Evolutionary conservation across 129 eudicot species (phyloP), one percentile per base, ranked within the genome.

Genomic region (Artemisia tridentata): DNA sequence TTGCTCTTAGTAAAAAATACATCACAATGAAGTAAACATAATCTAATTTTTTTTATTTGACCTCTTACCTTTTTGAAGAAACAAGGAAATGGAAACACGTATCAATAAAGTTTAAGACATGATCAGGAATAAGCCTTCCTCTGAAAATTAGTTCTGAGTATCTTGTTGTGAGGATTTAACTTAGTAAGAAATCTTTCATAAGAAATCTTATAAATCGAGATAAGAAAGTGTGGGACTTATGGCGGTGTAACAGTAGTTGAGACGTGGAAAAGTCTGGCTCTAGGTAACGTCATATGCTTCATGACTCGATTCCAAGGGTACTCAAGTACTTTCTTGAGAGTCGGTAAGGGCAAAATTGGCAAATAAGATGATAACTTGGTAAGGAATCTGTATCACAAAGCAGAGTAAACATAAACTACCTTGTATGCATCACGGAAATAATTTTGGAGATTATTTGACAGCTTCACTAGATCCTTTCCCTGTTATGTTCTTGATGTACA

Each of bases 251-350:
- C 45, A 15, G 7, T 51, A 51, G 56, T 5, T 51, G 19, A 51
- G 17, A 51, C 56, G 56, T 51, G 56, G 56, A 11, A 51, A 13
- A 17, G 7, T 5, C 8, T 51, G 56, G 18, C 56, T 15, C 9
- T 63, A 34, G 16, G 67, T 34, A 34, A 63, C 48, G 49, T 63
- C 67, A 31, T 21, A 31, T 63, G 65, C 31, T 7, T 62, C 67
- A 63, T 63, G 52, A 51, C 19, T 51, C 18, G 56, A 51, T 51
- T 51, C 8, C 56, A 51, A 51, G 56, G 56, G 19, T n/a, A 51
- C 56, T 51, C 3, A 5, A 51, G 56, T 51, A 51, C 18, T 51
- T 51, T 51, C 56, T 51, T 51, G 18, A 10, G 11, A 61, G 11
- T 11, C 5, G 12, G 51, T 63, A 15, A 50, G 68, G 51, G 51